Conservation (phyloP, 225 moss, liverwort and hornwort genomes). For the Straminergon stramineum region DNA sequence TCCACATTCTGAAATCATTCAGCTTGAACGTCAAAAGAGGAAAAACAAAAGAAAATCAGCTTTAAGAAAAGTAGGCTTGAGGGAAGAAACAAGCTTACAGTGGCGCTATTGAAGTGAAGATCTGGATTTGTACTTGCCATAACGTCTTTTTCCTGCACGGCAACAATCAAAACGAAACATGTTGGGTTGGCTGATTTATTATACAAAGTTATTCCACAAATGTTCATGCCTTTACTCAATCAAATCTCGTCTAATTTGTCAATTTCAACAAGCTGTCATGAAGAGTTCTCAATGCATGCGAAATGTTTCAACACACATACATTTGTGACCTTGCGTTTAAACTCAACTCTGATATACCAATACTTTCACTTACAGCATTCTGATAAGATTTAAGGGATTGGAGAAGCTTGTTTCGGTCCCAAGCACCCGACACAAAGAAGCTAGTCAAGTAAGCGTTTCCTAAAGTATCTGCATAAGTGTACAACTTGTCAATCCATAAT, state of each 20-base stretch:
- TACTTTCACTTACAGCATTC: constrained; percentile 41
- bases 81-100: constrained; percentile 26
- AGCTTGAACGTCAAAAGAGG: not conserved
- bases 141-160: constrained; percentile 42
- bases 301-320: not conserved
- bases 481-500: not conserved
- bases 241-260: not conserved
- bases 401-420: constrained; percentile 55
- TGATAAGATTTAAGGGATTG: constrained; percentile 64
- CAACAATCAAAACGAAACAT: not conserved
- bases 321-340: not conserved
- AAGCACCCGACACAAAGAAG: constrained; percentile 60
- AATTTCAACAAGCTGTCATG: not conserved
- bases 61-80: not conserved
- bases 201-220: not conserved
- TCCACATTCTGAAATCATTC: not conserved
- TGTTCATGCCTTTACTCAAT: not conserved
- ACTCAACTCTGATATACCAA: not conserved
- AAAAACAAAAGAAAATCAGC: not conserved
- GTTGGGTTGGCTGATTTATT: not conserved
- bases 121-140: constrained; percentile 56
- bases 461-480: constrained; percentile 37
- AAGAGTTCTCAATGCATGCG: not conserved
- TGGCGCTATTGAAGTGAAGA: constrained; percentile 64
- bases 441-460: constrained; percentile 63